Base-by-base conservation (phyloP, 768 basidiomycete species). In the Saitozyma sp. region DNA sequence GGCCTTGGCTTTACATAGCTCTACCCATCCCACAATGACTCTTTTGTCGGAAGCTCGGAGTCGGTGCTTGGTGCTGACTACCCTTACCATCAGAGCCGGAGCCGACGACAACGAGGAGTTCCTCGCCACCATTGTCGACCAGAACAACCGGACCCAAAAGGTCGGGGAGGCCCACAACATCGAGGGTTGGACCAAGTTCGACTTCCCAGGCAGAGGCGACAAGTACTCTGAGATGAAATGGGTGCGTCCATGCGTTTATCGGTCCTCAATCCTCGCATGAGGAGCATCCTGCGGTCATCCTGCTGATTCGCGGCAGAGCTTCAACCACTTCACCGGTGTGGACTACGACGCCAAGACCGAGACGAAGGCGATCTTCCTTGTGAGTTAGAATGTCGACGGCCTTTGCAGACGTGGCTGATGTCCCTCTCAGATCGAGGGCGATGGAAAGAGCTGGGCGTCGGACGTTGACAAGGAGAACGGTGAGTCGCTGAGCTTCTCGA, bases 391-490 rank as follows among this genome's bases (percentile, higher is more conserved):
- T 29, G 45, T 8, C 13, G 14, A 43, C 20, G 9, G 19, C 8
- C 3, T 20, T 37, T 1, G 42, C 11, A 20, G 7, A 59, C 14
- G 41, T 17, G 11, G 46, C 4, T 46, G 45, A 57, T 54, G 57
- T 59, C 29, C 29, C 13, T 11, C 13, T 56, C 65, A 88, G 58
- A 88, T 95, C 54, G 82, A 85, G 19, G 86, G 86, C 41, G 80
- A 82, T 49, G 84, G 83, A 66, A 86, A 88, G 79, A 87, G 88
- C 39, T 95, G 92, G 92, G 93, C 92, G 6, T 82, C 79, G 11
- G 82, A 84, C 65, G 93, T 95, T 8, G 90, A 91, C 75, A 81
- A 81, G 0, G 92, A 95, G 76, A 84, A 88, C n/a, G 91, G 90
- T 64, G 91, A 92, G 76, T 91, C 7, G 20, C 45, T 46, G 17